Evolutionary conservation across 306 rosid species (phyloP).

Genomic region (Malus sylvestris): DNA sequence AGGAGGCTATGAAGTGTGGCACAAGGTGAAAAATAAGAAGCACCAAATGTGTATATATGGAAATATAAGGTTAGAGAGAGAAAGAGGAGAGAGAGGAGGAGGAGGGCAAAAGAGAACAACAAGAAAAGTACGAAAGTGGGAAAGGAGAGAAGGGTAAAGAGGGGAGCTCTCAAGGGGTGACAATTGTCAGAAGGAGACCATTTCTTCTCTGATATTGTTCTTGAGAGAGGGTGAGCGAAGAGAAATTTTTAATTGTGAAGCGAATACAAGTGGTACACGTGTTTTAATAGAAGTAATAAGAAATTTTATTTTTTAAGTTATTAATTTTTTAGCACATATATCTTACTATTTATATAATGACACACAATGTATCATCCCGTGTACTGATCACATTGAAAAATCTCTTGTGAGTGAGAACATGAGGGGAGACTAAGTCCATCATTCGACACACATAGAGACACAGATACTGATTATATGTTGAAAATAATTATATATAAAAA

Average conservation of each 20-base stretch:
- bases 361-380: too few species aligned
- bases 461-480: neutral
- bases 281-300: too few species aligned
- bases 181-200: constrained; percentile 56
- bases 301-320: too few species aligned
- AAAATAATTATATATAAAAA: constrained; percentile 10
- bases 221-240: neutral
- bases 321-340: too few species aligned
- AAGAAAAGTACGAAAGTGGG: constrained; percentile 16
- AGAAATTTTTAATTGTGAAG: too few species aligned
- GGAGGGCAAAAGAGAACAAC: constrained; percentile 36
- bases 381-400: too few species aligned
- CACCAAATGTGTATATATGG: constrained; percentile 35
- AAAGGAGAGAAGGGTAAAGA: neutral
- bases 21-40: constrained; percentile 17
- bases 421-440: constrained; percentile 25
- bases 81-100: neutral
- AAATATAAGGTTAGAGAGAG: constrained; percentile 20
- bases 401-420: neutral
- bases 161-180: constrained; percentile 29
- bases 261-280: too few species aligned
- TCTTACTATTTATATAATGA: too few species aligned
- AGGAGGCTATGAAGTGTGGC: constrained; percentile 16
- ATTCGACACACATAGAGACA: neutral
- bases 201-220: constrained; percentile 10